Base-by-base conservation (phyloP, 352 stramenopile genomes). In the Phytophthora citricola region DNA sequence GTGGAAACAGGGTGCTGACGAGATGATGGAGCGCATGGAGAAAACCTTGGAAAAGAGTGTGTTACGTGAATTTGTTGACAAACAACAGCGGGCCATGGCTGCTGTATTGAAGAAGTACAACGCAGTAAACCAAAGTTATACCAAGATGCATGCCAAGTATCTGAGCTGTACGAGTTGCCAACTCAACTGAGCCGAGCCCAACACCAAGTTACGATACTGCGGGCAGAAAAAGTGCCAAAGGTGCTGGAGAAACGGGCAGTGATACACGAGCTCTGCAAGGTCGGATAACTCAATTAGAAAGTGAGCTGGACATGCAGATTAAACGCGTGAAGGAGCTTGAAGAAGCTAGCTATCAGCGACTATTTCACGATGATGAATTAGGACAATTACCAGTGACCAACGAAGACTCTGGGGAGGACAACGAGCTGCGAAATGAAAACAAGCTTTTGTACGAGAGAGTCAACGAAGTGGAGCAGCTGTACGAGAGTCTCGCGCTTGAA, bases 1-100 rank as follows among this genome's bases (percentile, higher is more conserved):
- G 61, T 98, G 89, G 83, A 97, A 97, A 58, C 61, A 83, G 32
- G 83, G 83, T 0, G 85, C 87, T 1, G 79, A 87, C 43, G 78
- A 85, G 9, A 78, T 81, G 51, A 84, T 94, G 6, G 61, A 81
- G 44, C 77, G 79, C 4, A 90, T 89, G 72, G 81, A 92, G 49
- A 74, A 69, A 24, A 78, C 81, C 7, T 57, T 94, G 10, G 72
- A 82, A n/a, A 71, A 81, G 38, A 91, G 87, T 47, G 78, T 92
- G 4, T 49, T 80, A 4, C 81, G 82, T n/a, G 66, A 69, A 1
- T 69, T 83, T 44, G 74, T 73, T 0, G 80, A 89, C n/a, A 66
- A 69, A 0, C 75, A 81, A n/a, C 64, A 87, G 36, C 50, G 39
- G 26, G 59, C 67, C 22, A 51, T 85, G 26, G 15, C 68, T 27